Evolutionary conservation across 192 early-diverging fungal genomes (phyloP), one percentile per base, ranked within the genome.

Genomic region (Podila epicladia): DNA sequence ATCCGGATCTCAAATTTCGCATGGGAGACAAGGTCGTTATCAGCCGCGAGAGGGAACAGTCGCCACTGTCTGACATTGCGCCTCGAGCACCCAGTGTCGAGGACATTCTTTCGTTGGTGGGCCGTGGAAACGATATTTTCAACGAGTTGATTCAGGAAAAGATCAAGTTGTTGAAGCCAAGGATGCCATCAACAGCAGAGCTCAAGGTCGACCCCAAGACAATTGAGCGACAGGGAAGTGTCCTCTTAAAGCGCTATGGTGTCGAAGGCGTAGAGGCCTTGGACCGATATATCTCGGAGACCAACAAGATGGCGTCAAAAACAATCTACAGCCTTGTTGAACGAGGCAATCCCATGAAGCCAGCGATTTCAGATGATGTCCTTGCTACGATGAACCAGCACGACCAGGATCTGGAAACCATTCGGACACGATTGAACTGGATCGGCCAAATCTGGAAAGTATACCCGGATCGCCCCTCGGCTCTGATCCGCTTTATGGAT

Each of bases 401-500:
- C 20, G 65, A 76, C 28, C 67, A 64, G 20, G 73, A 82, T 24
- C n/a, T 64, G n/a, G 70, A 74, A 58, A 82, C 80, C 2, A 71
- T 80, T 9, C 61, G 77, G 8, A 55, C 77, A 33, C 65, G 77
- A 11, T 41, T 78, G 37, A 72, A 82, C 33, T 89, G 87, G 87
- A 67, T 88, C 55, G 87, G 86, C 12, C 86, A 89, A 38, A 82
- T 89, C 35, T 63, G 82, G 64, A 62, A 73, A 24, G 68, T 88
- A 0, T 65, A 62, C 13, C 55, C 24, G 11, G 83, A 86, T 63
- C 82, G 83, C 5, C 84, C 82, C 11, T 28, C 60, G 33, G 84
- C 72, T 1, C 58, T 69, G 8, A 66, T 87, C 55, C 75, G 82
- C 22, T 84, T 89, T 62, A 75, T 82, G 53, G 80, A 82, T 35